These are phyloP conservation scores for Thraustochytrium sp. DNA, from an alignment of 352 stramenopile genomes.

Conservation along the genomic window DNA sequence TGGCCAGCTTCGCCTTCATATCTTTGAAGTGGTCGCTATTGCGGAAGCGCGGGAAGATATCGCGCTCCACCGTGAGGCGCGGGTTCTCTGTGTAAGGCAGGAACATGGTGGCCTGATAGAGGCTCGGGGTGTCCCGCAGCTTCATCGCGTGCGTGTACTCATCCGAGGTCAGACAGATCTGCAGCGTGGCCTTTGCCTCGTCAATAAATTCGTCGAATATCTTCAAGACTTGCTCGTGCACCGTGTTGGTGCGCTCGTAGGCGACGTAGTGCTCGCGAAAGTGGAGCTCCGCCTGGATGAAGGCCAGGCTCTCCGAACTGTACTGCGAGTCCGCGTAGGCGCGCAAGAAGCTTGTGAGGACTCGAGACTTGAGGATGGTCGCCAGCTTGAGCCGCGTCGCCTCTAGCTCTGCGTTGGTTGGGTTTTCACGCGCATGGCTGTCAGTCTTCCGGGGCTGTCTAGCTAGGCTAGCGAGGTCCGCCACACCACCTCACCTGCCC, in stretches of 20 bases:
- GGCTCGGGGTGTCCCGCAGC: background rate
- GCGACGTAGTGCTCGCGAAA: background rate
- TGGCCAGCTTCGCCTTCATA: background rate
- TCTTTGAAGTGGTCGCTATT: background rate
- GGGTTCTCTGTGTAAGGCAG: background rate
- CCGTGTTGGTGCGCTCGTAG: background rate
- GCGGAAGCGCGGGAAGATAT: conserved; percentile 32
- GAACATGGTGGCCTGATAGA: background rate
- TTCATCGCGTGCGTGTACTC: background rate
- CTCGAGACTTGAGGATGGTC: conserved; percentile 2
- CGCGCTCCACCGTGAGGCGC: background rate
- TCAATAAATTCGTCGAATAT: conserved; percentile 1
- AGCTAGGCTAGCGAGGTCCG: background rate
- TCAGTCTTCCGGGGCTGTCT: too few species aligned
- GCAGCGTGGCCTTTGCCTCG: background rate
- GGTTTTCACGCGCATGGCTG: too few species aligned
- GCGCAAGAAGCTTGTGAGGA: conserved; percentile 21
- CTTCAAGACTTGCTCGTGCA: conserved; percentile 13
- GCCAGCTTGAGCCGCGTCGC: background rate
- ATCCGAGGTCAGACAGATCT: conserved; percentile 30
- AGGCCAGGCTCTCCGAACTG: conserved; percentile 16
- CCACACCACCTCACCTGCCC: background rate
- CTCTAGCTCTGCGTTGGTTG: too few species aligned
- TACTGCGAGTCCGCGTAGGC: conserved; percentile 37
- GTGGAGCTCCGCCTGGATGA: conserved; percentile 13